A percentile compares a stretch with the other conserved stretches of the same genome.
Conservation (phyloP, 116 monocot species). For the Iris pallida region DNA sequence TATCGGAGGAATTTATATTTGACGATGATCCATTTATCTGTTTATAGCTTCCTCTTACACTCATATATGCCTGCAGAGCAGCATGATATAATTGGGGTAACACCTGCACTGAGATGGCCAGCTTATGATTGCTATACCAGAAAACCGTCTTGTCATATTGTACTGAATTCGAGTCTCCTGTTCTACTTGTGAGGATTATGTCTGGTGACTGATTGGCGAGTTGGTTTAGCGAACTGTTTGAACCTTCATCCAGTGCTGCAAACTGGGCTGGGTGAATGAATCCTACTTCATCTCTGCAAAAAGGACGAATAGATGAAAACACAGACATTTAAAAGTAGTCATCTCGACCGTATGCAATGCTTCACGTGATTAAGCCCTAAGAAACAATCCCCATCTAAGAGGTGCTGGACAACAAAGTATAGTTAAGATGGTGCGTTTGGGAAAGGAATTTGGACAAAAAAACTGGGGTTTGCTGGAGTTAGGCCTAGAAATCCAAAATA, state of each 20-base stretch:
- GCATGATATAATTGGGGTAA: slow-evolving; percentile 43
- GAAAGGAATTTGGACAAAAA: not conserved
- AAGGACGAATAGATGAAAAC: not conserved
- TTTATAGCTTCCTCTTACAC: slow-evolving; percentile 34
- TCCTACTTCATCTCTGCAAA: slow-evolving; percentile 70
- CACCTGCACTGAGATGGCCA: slow-evolving; percentile 53
- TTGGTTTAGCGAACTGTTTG: not conserved
- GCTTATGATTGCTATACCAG: slow-evolving; percentile 68
- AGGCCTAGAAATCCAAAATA: not conserved
- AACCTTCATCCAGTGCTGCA: slow-evolving; percentile 29
- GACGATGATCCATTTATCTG: slow-evolving; percentile 1
- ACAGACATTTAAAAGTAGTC: not conserved
- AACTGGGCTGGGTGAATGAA: slow-evolving; percentile 70
- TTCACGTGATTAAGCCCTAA: not conserved
- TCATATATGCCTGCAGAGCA: slow-evolving; percentile 28
- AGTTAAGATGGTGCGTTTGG: not conserved
- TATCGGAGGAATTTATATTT: slow-evolving; percentile 6
- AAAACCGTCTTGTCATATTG: slow-evolving; percentile 36
- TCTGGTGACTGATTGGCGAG: slow-evolving; percentile 4
- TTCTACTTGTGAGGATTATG: not conserved
- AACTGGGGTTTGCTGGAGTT: not conserved
- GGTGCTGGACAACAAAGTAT: not conserved
- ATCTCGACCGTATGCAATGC: too few species aligned
- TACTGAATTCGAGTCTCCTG: not conserved
- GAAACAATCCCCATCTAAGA: not conserved